Percentiles rank a stretch among this genome's conserved stretches.
These are phyloP conservation scores for Teratosphaeria nubilosa DNA, from an alignment of 2,329 filamentous ascomycete genomes.

Conservation along the genomic window DNA sequence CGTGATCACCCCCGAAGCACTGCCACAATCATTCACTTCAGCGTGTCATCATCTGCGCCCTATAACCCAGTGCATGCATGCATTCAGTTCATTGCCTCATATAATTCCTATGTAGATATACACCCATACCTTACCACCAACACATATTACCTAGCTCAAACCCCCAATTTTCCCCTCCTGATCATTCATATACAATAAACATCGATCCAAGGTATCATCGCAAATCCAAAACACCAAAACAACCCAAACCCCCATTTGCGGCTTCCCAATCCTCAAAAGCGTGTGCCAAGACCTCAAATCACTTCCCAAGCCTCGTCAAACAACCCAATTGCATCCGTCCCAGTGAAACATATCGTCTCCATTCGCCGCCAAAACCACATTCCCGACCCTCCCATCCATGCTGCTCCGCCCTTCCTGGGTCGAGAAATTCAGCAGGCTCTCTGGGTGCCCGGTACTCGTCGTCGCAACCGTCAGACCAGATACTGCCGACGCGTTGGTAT, in stretches of 20 bases:
- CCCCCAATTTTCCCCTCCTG: neutral
- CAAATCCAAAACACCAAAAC: neutral
- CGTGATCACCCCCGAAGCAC: too few relatives aligned
- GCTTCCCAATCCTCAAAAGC: neutral
- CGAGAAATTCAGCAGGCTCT: constrained; percentile 1
- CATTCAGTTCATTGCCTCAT: neutral
- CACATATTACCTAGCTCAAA: neutral
- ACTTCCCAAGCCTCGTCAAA: neutral
- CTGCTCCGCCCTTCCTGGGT: constrained; percentile 6
- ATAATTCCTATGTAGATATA: neutral
- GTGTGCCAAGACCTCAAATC: neutral
- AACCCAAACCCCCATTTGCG: too few relatives aligned
- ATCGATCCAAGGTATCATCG: neutral
- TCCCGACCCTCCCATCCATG: constrained; percentile 5
- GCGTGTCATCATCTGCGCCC: neutral
- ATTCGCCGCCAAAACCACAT: neutral
- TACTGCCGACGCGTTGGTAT: constrained; percentile 1
- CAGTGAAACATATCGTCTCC: constrained; percentile 1
- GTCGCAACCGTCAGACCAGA: neutral
- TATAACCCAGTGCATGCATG: neutral
- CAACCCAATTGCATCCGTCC: neutral
- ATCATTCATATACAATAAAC: neutral
- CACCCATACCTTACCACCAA: neutral
- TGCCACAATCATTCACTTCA: neutral
- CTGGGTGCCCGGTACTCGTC: neutral